Base-by-base conservation (phyloP, 805 yeast species). In the Starmerella bombi region DNA sequence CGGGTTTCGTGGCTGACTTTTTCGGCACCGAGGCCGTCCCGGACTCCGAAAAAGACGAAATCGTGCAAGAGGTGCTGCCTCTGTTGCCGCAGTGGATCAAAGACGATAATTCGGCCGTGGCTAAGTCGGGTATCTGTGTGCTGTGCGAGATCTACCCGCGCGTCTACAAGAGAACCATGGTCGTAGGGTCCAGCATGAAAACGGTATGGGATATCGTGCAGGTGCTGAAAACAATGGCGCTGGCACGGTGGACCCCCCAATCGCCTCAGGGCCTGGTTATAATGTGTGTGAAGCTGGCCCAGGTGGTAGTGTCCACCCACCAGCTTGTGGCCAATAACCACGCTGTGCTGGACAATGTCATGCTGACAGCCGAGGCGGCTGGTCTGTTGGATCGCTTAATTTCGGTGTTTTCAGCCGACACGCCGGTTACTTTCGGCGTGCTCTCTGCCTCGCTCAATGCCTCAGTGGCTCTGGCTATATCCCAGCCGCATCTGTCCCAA, bases 271-370 rank as follows among this genome's bases (percentile, higher is more conserved):
- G 79, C 12, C 63, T 75, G 35, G 75, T 72, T 57, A 61, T 80
- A n/a, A 77, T 86, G 22, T 65, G 79, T n/a, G 63, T 78, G 38
- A 82, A 80, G 59, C 75, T 86, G 44, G 71, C 83, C 9, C 74
- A 74, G n/a, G 69, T 69, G 40, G 59, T 77, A 4, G 67, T 71
- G 1, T 84, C 78, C 43, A 29, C 41, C 10, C 47, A 48, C 25
- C 39, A 34, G 20, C 6, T 36, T 20, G 21, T 36, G 18, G 55
- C 71, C 3, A 57, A 65, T 41, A 74, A 75, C 3, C 66, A 67
- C 17, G 58, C 69, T 0, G 68, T 65, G 41, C 95, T 88, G 54
- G 71, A 72, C 39, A 64, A 64, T 28, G 49, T 59, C 8, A 57
- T 63, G 18, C 59, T 85, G 46, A 84, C 79, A 49, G 72, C 78